A percentile compares a stretch with the other conserved stretches of the same genome.
Conservation (phyloP, 2,329 filamentous ascomycete genomes). For the Herpotrichia juniperi region DNA sequence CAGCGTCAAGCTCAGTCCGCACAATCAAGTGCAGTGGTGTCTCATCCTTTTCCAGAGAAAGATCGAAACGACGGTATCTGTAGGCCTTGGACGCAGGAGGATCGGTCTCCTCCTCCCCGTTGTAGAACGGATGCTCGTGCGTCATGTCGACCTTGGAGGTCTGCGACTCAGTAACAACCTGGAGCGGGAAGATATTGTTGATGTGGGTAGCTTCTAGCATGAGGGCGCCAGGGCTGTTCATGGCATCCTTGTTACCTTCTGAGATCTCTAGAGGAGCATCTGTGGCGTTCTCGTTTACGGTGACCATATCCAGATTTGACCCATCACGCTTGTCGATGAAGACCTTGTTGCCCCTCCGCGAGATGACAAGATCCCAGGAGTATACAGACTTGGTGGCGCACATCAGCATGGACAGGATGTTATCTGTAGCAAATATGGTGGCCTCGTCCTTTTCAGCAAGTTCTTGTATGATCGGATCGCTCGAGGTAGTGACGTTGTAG, state of each 20-base stretch:
- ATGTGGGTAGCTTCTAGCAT: slow-evolving; percentile 99
- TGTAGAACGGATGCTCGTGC: slow-evolving; percentile 97
- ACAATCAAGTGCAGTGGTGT: slow-evolving; percentile 93
- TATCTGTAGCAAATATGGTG: slow-evolving; percentile 95
- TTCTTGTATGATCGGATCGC: slow-evolving; percentile 95
- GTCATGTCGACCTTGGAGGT: slow-evolving; percentile 80
- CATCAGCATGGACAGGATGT: slow-evolving; percentile 99
- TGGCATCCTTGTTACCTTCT: slow-evolving; percentile 89
- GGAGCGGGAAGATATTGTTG: slow-evolving; percentile 99
- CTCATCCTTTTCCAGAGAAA: slow-evolving; percentile 88
- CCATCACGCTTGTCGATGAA: slow-evolving; percentile 99
- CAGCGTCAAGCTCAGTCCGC: slow-evolving; percentile 91
- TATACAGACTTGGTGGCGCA: slow-evolving; percentile 96
- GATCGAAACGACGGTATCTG: slow-evolving; percentile 97
- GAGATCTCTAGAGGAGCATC: slow-evolving; percentile 91
- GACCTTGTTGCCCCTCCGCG: slow-evolving; percentile 92
- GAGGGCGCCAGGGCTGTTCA: slow-evolving; percentile 92
- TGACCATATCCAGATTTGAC: slow-evolving; percentile 93
- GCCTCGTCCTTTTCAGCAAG: slow-evolving; percentile 95
- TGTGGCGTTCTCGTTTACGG: slow-evolving; percentile 97
- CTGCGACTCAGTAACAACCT: slow-evolving; percentile 86
- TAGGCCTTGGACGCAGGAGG: slow-evolving; percentile 95
- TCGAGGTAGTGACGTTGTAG: slow-evolving; percentile 97
- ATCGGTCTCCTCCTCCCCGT: slow-evolving; percentile 88
- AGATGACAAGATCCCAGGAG: slow-evolving; percentile 96